These are phyloP conservation scores for Avicennia marina DNA, from an alignment of 257 asterid species.

Conservation along the genomic window DNA sequence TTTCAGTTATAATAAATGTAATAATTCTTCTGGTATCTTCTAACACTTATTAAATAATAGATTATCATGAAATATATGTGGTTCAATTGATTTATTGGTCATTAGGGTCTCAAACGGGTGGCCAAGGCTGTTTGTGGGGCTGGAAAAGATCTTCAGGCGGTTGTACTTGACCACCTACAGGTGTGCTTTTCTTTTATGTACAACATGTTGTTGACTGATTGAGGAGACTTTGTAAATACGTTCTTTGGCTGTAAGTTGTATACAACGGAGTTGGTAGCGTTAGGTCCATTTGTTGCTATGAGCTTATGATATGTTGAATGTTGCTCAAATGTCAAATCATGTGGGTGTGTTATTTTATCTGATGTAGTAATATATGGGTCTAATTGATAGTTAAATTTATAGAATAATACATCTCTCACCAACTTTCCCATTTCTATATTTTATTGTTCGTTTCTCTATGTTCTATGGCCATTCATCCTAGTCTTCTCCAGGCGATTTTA, in stretches of 20 bases:
- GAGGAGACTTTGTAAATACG: constrained; percentile 3
- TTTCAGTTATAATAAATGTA: too few relatives aligned
- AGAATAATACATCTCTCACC: constrained; percentile 1
- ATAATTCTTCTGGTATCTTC: too few relatives aligned
- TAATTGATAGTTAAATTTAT: neutral
- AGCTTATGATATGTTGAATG: neutral
- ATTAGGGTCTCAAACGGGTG: constrained; percentile 82
- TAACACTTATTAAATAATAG: too few relatives aligned
- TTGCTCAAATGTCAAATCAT: constrained; percentile 5
- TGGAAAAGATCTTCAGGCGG: constrained; percentile 86
- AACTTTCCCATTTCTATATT: constrained; percentile 6
- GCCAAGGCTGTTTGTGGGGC: constrained; percentile 76
- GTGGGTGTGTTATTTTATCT: neutral
- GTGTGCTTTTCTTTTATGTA: constrained; percentile 25
- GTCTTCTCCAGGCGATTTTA: too few relatives aligned
- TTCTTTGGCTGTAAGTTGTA: constrained; percentile 10
- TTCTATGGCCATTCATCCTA: neutral
- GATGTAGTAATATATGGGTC: constrained; percentile 4
- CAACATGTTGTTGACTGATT: neutral
- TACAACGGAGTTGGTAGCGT: constrained; percentile 3
- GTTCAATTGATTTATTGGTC: constrained; percentile 20
- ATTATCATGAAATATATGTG: constrained; percentile 13
- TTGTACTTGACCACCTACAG: constrained; percentile 85
- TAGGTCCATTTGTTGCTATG: constrained; percentile 7
- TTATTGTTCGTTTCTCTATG: neutral